Evolutionary conservation across 176 grass and related monocot species (phyloP).

Genomic region (Carex cristatella): DNA sequence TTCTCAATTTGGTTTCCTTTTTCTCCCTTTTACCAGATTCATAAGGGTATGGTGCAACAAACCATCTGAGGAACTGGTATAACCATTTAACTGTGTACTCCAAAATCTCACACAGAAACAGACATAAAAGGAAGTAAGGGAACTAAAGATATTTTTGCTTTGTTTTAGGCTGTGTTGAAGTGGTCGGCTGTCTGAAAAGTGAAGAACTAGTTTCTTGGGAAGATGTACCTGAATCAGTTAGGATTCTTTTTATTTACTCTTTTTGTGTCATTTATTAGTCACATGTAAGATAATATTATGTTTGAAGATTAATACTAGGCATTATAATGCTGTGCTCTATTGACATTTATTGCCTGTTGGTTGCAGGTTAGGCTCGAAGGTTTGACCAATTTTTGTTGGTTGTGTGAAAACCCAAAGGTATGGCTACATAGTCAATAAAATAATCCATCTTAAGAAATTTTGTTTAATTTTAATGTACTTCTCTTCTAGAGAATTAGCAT

Average conservation of each 20-base stretch:
- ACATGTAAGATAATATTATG: neutral
- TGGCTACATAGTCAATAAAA: neutral
- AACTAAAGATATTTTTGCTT: neutral
- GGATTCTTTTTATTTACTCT: neutral
- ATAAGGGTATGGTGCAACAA: neutral
- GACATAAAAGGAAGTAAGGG: neutral
- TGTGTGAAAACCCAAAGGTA: slow-evolving; percentile 79
- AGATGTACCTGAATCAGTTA: slow-evolving; percentile 60
- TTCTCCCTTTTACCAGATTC: neutral
- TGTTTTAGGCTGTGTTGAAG: slow-evolving; percentile 67
- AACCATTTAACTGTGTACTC: neutral
- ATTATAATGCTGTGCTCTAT: slow-evolving; percentile 3
- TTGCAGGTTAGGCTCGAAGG: slow-evolving; percentile 81
- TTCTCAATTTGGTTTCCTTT: neutral
- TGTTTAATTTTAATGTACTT: neutral
- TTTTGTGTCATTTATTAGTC: neutral
- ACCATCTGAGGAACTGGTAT: neutral
- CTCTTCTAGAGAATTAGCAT: neutral
- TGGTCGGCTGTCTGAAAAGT: slow-evolving; percentile 66
- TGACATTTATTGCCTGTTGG: neutral
- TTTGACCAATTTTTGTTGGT: slow-evolving; percentile 81
- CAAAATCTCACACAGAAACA: neutral
- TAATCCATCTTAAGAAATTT: neutral
- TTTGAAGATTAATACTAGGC: neutral
- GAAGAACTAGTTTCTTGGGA: slow-evolving; percentile 74